Evolutionary conservation across 352 stramenopile genomes (phyloP).

Genomic region (Phytopythium montanum): DNA sequence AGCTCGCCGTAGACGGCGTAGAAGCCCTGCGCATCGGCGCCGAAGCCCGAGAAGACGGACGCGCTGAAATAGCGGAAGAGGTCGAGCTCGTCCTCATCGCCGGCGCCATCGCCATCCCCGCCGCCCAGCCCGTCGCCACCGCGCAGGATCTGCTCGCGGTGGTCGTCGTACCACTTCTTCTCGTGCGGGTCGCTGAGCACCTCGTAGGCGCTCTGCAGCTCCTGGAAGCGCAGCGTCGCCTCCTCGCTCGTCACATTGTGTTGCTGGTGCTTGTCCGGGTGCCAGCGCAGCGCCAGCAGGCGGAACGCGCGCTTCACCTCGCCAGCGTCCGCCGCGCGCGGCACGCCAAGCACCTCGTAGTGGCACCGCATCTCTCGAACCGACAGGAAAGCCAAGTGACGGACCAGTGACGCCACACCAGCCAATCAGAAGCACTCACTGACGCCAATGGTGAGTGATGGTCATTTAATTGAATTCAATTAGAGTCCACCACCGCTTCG

Average conservation of each 20-base stretch:
- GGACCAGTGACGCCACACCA: too few relatives aligned
- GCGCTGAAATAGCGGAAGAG: slow-evolving; percentile 80
- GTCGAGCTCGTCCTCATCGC: slow-evolving; percentile 50
- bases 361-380: slow-evolving; percentile 84
- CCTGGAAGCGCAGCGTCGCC: slow-evolving; percentile 77
- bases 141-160: slow-evolving; percentile 84
- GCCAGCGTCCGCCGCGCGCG: slow-evolving; percentile 41
- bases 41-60: slow-evolving; percentile 76
- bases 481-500: too few relatives aligned
- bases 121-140: slow-evolving; percentile 43
- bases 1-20: slow-evolving; percentile 70
- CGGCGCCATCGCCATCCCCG: slow-evolving; percentile 15
- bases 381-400: too few relatives aligned
- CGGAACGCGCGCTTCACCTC: slow-evolving; percentile 84
- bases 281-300: slow-evolving; percentile 69
- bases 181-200: slow-evolving; percentile 83
- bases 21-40: slow-evolving; percentile 68
- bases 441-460: too few relatives aligned
- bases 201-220: slow-evolving; percentile 85
- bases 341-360: slow-evolving; percentile 76
- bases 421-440: too few relatives aligned
- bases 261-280: slow-evolving; percentile 84
- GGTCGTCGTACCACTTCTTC: slow-evolving; percentile 88
- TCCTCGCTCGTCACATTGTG: slow-evolving; percentile 69
- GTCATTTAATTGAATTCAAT: too few relatives aligned